Percentiles rank a stretch among this genome's conserved stretches.
These are phyloP conservation scores for Cenococcum geophilum DNA, from an alignment of 495 filamentous ascomycete species.

Conservation along the genomic window DNA sequence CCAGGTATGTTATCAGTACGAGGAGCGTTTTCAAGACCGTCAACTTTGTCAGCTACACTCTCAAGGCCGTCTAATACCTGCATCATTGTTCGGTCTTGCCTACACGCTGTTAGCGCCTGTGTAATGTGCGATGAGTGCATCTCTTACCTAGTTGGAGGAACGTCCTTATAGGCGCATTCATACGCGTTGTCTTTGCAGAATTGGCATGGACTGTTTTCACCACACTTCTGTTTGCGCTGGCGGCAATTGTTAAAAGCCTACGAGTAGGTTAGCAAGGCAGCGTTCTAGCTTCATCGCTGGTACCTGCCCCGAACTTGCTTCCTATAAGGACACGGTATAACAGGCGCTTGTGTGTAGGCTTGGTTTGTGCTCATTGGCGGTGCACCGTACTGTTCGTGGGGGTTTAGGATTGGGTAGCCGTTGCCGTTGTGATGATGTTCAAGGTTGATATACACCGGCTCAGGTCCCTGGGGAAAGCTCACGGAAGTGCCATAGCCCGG, in stretches of 20 bases:
- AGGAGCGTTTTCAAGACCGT: constrained; percentile 2
- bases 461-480: constrained; percentile 20
- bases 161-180: constrained; percentile 59
- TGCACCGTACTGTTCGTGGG: constrained; percentile 16
- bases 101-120: constrained; percentile 12
- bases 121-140: constrained; percentile 7
- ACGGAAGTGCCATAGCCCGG: constrained; percentile 23
- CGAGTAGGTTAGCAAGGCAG: neutral
- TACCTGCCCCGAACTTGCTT: constrained; percentile 37
- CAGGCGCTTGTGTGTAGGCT: constrained; percentile 5
- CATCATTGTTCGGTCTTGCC: constrained; percentile 42
- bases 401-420: constrained; percentile 12
- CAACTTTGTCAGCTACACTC: constrained; percentile 3
- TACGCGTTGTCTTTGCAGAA: constrained; percentile 49
- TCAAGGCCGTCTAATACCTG: constrained; percentile 30
- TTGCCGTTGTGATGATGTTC: constrained; percentile 26
- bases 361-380: constrained; percentile 6
- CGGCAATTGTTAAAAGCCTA: constrained; percentile 66
- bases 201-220: constrained; percentile 48
- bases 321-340: constrained; percentile 13
- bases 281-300: neutral
- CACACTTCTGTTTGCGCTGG: constrained; percentile 64
- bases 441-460: constrained; percentile 15
- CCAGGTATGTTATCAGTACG: too few species aligned
- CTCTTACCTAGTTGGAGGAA: constrained; percentile 60